Evolutionary conservation across 768 basidiomycete genomes (phyloP), one percentile per base, ranked within the genome.

Genomic region (Guyanaporus albipodus): DNA sequence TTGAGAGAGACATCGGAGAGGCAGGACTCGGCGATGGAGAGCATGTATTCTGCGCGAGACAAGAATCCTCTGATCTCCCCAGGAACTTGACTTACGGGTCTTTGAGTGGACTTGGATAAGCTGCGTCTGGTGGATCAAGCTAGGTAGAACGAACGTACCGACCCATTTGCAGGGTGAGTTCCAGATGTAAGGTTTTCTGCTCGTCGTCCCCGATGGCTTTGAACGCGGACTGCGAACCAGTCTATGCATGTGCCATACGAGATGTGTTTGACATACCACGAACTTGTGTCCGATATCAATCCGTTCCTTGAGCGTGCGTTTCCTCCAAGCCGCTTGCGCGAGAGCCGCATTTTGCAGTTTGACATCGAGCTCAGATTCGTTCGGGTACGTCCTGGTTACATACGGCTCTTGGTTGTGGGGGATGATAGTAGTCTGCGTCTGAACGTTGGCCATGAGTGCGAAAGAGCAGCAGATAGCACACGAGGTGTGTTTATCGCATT

Each of bases 111-210:
- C 28, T 15, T 2, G 19, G 24, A 34, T 45, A 36, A 50, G 39
- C 22, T 11, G 26, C 31, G 40, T 23, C 21, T 31, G n/a, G 37
- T 23, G 6, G 4, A 29, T 32, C 21, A 27, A 21, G 39, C 3
- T 5, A 31, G 2, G n/a, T 23, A 10, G 23, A 38, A 32, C 23
- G 27, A 38, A 66, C 81, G 54, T 50, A 91, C 91, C 92, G 73
- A 29, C 95, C 95, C 87, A 99, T 97, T 68, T 96, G 90, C 42
- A 83, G 55, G 1, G 91, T 83, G 42, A 97, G 71, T 56, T 97
- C 93, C 26, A 77, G 59, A 0, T 82, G 80, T 12, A 61, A 48
- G 19, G 45, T 26, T 27, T 57, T 44, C 15, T 91, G 77, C 24
- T 87, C 79, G 15, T 86, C 78, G 8, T 67, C 67, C 21, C 45